These are phyloP conservation scores for Pichia sp. DNA, from an alignment of 1,139 yeast species.

Conservation along the genomic window DNA sequence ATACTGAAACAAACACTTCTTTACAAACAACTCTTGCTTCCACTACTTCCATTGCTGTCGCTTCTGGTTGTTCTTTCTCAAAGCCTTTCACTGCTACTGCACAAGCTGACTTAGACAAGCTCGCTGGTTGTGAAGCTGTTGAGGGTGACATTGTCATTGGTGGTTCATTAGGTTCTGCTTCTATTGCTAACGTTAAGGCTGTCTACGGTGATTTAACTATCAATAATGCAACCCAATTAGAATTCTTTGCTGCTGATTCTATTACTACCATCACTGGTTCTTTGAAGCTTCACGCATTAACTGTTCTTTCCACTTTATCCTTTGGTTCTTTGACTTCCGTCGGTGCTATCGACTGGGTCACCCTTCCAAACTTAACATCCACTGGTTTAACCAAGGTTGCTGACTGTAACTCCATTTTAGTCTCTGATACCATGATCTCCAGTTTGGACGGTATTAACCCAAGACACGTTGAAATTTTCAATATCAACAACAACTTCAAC, in stretches of 20 bases:
- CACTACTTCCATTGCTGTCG: slow-evolving; percentile 36
- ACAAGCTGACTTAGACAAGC: slow-evolving; percentile 68
- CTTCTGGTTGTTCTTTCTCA: slow-evolving; percentile 48
- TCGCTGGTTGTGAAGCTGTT: slow-evolving; percentile 70
- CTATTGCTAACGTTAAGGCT: slow-evolving; percentile 51
- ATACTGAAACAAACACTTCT: slow-evolving; percentile 9
- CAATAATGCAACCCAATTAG: slow-evolving; percentile 56
- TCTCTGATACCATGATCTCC: slow-evolving; percentile 82
- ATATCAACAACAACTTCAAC: slow-evolving; percentile 82
- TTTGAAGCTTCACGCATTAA: slow-evolving; percentile 55
- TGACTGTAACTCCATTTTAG: slow-evolving; percentile 61
- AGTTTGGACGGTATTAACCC: slow-evolving; percentile 79
- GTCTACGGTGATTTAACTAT: slow-evolving; percentile 70
- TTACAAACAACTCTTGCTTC: slow-evolving; percentile 28
- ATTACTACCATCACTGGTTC: slow-evolving; percentile 69
- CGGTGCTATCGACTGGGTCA: slow-evolving; percentile 68
- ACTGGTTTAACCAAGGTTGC: slow-evolving; percentile 76
- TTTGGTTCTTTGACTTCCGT: slow-evolving; percentile 78
- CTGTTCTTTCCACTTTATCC: slow-evolving; percentile 59
- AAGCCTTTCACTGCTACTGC: slow-evolving; percentile 57
- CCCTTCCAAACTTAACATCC: slow-evolving; percentile 71
- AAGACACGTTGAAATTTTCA: slow-evolving; percentile 60
- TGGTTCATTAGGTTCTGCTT: slow-evolving; percentile 53
- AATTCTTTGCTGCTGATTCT: slow-evolving; percentile 66
- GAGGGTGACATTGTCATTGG: slow-evolving; percentile 70